Base-by-base conservation (phyloP, 352 stramenopile species). In the Pythium phragmitis region DNA sequence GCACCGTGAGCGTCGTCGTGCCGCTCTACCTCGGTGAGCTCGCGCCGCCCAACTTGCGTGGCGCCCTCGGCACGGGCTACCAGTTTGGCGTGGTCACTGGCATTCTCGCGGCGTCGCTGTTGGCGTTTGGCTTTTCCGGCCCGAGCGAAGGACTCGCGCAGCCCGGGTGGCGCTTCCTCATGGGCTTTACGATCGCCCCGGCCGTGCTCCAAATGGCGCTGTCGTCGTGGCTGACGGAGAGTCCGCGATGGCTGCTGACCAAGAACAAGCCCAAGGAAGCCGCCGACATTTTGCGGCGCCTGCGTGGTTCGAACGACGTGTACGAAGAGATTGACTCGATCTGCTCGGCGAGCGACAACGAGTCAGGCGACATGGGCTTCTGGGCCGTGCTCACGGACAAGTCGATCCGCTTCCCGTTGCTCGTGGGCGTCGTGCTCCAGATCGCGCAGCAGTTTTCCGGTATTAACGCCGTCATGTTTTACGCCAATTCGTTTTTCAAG, bases 391-490 rank as follows among this genome's bases (percentile, higher is more conserved):
- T 80, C 42, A 46, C 46, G 42, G 73, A 80, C 67, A 63, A 48
- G 37, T 69, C 57, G 57, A 76, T 80, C 51, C 73, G 73, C 16
- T 74, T 78, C 53, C 71, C 73, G 21, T 41, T 80, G 14, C 62
- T 80, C 46, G 71, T 80, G 2, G 73, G 73, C 56, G 57, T 80
- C 23, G 54, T 61, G 48, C 65, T 80, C 13, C 73, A 80, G 58
- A 52, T 80, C 39, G 70, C 70, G 19, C 73, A 80, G 57, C 73
- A 80, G 60, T 74, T 80, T 26, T 70, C 54, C 1, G 73, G 73
- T 23, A 80, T 80, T 70, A 80, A 80, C 63, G 73, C 73, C 33
- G 73, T 80, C 49, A 80, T 80, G 73, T 80, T 77, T 60, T 80
- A 80, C 71, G 70, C 73, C 53, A 80, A 71, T 58, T 68, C 61